Percentiles rank a stretch among this genome's conserved stretches.
phyloP scores from a whole-genome alignment of 352 stramenopile species.

The Elongisporangium senticosum region DNA sequence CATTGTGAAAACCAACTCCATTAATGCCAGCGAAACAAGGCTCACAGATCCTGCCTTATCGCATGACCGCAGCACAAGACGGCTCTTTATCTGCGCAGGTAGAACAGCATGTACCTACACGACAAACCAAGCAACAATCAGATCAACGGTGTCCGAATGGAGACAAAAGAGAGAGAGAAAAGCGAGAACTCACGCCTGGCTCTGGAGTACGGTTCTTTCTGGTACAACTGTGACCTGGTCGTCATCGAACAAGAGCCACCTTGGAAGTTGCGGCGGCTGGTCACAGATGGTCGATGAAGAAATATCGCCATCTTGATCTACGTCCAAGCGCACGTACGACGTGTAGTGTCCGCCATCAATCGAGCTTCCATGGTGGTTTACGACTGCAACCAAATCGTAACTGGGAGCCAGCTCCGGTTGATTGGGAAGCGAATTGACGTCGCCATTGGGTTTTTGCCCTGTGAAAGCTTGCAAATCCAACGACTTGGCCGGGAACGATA shows the following conservation, averaged over 20 bases:
- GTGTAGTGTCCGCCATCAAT: conserved; percentile 75
- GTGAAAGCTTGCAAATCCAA: conserved; percentile 37
- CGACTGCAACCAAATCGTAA: conserved; percentile 57
- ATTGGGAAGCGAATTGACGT: conserved; percentile 6
- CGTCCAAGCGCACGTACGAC: conserved; percentile 32
- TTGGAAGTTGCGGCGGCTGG: conserved; percentile 9
- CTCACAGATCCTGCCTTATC: background rate
- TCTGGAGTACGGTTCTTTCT: conserved; percentile 30
- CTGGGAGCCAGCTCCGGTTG: background rate
- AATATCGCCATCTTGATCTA: conserved; percentile 4
- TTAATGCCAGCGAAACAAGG: background rate
- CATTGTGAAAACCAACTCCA: background rate
- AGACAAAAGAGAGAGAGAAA: background rate
- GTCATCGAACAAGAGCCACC: conserved; percentile 65
- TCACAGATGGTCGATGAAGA: background rate
- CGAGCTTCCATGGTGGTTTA: conserved; percentile 66
- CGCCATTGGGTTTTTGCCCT: conserved; percentile 7
- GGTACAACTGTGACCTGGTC: conserved; percentile 29
- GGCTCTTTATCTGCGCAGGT: conserved; percentile 15
- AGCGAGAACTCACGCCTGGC: conserved; percentile 43
- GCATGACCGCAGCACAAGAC: background rate
- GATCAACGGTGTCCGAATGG: background rate
- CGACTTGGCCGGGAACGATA: conserved; percentile 44
- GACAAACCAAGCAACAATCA: conserved; percentile 2
- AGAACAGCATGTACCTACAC: conserved; percentile 35